phyloP scores from a whole-genome alignment of 371 early-diverging fungal species.

The Umbelopsis sp. region DNA sequence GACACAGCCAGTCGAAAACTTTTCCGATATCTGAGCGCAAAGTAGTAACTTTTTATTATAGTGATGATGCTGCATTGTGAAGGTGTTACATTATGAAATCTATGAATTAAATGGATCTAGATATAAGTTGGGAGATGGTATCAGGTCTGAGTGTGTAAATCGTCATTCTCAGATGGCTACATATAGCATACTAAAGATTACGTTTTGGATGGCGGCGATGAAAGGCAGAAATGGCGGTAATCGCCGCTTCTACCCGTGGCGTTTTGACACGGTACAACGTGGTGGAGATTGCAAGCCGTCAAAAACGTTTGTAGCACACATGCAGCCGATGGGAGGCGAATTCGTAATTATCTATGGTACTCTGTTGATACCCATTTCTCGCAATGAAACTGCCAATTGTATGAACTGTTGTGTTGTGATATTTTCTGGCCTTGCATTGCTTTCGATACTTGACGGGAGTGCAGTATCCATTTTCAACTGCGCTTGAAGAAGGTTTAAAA shows the following conservation, averaged over 20 bases:
- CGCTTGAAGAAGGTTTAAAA: constrained; percentile 32
- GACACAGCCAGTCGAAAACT: no score
- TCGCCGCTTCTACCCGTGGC: no score
- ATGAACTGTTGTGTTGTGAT: constrained; percentile 58
- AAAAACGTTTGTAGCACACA: neutral
- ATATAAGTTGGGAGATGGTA: neutral
- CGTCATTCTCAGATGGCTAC: neutral
- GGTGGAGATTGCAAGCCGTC: no score
- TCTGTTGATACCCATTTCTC: neutral
- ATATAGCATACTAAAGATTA: neutral
- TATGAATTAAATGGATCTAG: no score
- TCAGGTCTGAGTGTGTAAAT: neutral
- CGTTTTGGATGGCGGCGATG: no score
- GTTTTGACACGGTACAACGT: neutral
- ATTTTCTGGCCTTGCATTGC: constrained; percentile 66
- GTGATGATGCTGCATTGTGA: no score
- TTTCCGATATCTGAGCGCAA: no score
- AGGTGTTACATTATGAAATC: no score
- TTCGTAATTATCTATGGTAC: neutral
- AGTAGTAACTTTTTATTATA: no score
- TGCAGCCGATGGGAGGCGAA: neutral
- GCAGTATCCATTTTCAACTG: constrained; percentile 45
- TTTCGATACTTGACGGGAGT: constrained; percentile 33
- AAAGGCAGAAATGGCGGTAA: neutral
- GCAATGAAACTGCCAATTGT: constrained; percentile 39